Conservation (phyloP, 1,284 basidiomycete genomes). For the Rhodotorula sp. region DNA sequence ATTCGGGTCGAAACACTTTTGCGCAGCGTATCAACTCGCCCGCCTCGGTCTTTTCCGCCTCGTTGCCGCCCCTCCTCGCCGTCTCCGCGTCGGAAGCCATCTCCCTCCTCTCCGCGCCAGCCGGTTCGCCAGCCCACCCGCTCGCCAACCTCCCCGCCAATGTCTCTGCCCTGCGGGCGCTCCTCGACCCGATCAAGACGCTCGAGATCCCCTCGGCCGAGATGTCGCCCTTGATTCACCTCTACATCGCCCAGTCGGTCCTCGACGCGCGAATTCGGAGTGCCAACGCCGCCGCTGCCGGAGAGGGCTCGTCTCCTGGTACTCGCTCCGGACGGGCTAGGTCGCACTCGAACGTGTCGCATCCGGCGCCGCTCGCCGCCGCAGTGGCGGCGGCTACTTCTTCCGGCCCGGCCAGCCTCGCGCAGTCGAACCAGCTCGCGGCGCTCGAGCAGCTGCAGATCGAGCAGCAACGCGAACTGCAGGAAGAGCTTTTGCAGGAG, state of each 20-base stretch:
- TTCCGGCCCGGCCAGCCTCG: conserved; percentile 46
- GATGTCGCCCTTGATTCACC: conserved; percentile 81
- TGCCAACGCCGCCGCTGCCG: conserved; percentile 35
- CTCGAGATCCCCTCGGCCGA: conserved; percentile 79
- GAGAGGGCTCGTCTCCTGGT: conserved; percentile 39
- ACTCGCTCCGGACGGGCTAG: conserved; percentile 4
- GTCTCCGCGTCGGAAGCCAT: conserved; percentile 74
- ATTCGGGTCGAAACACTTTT: no score
- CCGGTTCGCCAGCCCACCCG: conserved; percentile 40
- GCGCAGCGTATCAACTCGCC: conserved; percentile 89
- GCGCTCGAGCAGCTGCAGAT: background rate
- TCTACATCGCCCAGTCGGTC: conserved; percentile 59
- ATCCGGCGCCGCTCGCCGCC: conserved; percentile 42
- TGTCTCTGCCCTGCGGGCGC: conserved; percentile 66
- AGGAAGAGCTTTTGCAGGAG: conserved; percentile 78
- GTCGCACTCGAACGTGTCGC: conserved; percentile 47
- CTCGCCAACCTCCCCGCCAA: conserved; percentile 76
- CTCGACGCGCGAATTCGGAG: conserved; percentile 14
- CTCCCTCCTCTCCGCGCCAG: conserved; percentile 30
- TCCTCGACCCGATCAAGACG: conserved; percentile 73
- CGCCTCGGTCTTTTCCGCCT: conserved; percentile 93
- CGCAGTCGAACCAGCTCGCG: conserved; percentile 36
- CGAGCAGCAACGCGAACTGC: conserved; percentile 57
- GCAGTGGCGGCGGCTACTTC: conserved; percentile 14
- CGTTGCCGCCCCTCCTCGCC: conserved; percentile 84